Evolutionary conservation across 1,284 basidiomycete species (phyloP), one percentile per base, ranked within the genome.

Genomic region (Pseudozyma pruni): DNA sequence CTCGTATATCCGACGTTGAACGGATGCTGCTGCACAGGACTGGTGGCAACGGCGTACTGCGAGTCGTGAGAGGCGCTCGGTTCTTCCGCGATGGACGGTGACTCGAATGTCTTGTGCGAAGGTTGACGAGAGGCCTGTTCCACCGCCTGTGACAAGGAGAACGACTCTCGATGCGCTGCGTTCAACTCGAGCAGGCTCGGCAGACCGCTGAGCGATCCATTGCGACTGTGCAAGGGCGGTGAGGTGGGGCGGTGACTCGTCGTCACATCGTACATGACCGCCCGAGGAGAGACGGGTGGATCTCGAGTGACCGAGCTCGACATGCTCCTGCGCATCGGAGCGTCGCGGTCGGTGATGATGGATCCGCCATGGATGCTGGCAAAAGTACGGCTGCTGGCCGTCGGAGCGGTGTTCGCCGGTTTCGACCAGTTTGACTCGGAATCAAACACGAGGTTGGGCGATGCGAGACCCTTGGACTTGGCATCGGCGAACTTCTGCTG

Each of bases 261-360:
- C 10, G 77, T 79, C 27, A 79, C 77, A 33, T 79, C 77, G 60
- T 79, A 79, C 75, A 74, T 72, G 32, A 79, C 77, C 11, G 71
- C 72, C 25, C 70, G 45, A 9, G 64, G 64, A 16, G 64, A 68
- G 11, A 56, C 14, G 17, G 57, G 49, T 8, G 51, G 46, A 17
- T 62, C 58, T 9, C 57, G 64, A n/a, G 54, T 41, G 7, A 39
- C 14, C 7, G 53, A 44, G 47, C 43, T 58, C 5, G 54, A 49
- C 25, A 53, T 43, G n/a, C 48, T 46, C 9, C 52, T 41, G 33
- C 35, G 39, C 13, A 48, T 35, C 6, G 48, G 41, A 5, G 37
- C 45, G 41, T 49, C 38, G 14, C 23, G 35, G 16, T 27, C 38
- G 1, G 32, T 49, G 10, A 51, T 33, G 32, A 48, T 34, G 4